A percentile compares a stretch with the other conserved stretches of the same genome.
Evolutionary conservation across 2,329 filamentous ascomycete species (phyloP).

Genomic region (Capronia epimyces): DNA sequence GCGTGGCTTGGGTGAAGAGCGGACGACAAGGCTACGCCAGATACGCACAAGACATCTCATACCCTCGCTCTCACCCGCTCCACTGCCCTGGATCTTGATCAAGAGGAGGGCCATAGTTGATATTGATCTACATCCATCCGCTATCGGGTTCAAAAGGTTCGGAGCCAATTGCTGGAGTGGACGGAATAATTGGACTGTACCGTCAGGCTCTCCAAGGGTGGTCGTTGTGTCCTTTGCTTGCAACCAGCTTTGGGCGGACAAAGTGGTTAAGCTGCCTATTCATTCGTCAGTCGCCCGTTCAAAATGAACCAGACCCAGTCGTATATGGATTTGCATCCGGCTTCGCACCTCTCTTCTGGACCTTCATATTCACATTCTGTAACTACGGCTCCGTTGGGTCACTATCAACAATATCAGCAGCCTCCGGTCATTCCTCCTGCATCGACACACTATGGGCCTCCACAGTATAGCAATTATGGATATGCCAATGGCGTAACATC

Average conservation of each 20-base stretch:
- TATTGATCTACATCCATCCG: neutral
- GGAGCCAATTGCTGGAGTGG: neutral
- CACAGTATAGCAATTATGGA: conserved; percentile 62
- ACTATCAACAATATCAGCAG: conserved; percentile 71
- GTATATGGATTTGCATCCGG: conserved; percentile 74
- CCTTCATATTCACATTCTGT: conserved; percentile 72
- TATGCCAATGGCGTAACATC: conserved; percentile 75
- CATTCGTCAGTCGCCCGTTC: conserved; percentile 6
- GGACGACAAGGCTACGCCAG: conserved; percentile 1
- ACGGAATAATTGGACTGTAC: neutral
- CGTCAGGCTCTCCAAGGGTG: conserved; percentile 11
- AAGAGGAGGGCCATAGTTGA: conserved; percentile 11
- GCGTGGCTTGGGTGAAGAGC: neutral
- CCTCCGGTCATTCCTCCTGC: conserved; percentile 69
- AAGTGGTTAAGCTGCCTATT: conserved; percentile 6
- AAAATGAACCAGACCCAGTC: conserved; percentile 76
- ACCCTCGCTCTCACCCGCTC: neutral
- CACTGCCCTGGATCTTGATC: neutral
- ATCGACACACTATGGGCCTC: conserved; percentile 61
- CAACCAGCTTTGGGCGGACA: conserved; percentile 10
- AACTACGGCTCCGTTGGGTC: conserved; percentile 65
- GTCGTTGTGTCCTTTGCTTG: conserved; percentile 21
- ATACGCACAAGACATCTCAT: neutral
- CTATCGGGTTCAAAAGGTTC: neutral
- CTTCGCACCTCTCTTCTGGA: conserved; percentile 69